These are phyloP conservation scores for Arachis stenosperma DNA, from an alignment of 306 rosid genomes.

Conservation along the genomic window DNA sequence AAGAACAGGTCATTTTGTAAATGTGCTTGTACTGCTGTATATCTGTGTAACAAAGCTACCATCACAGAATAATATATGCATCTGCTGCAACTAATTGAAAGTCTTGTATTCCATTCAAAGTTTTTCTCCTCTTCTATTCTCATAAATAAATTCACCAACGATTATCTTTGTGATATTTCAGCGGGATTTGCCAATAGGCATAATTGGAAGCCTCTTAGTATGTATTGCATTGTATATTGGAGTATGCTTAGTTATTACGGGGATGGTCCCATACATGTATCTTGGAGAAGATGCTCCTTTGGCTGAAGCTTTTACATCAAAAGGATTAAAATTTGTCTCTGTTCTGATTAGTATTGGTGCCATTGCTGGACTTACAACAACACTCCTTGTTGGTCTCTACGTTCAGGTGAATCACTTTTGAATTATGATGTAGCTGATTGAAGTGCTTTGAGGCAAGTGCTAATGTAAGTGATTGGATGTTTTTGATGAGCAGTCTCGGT, in stretches of 20 bases:
- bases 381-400: conserved; percentile 93
- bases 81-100: background rate
- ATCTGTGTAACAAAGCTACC: conserved; percentile 8
- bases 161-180: conserved; percentile 46
- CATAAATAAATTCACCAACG: background rate
- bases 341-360: conserved; percentile 89
- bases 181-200: conserved; percentile 97
- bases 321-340: conserved; percentile 85
- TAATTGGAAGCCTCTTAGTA: conserved; percentile 84
- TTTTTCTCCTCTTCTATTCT: conserved; percentile 17
- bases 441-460: conserved; percentile 40
- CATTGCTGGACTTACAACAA: conserved; percentile 95
- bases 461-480: conserved; percentile 38
- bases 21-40: conserved; percentile 18
- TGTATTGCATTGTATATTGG: conserved; percentile 84
- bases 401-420: conserved; percentile 77
- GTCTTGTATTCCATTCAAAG: conserved; percentile 9
- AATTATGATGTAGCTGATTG: conserved; percentile 42
- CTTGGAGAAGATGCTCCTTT: conserved; percentile 97
- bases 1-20: background rate
- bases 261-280: conserved; percentile 87
- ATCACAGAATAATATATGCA: conserved; percentile 27
- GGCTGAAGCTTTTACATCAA: conserved; percentile 90
- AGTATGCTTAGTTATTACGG: conserved; percentile 94
- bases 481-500: conserved; percentile 79